phyloP scores from a whole-genome alignment of 768 basidiomycete species.

The Amanita pallidorosea region DNA sequence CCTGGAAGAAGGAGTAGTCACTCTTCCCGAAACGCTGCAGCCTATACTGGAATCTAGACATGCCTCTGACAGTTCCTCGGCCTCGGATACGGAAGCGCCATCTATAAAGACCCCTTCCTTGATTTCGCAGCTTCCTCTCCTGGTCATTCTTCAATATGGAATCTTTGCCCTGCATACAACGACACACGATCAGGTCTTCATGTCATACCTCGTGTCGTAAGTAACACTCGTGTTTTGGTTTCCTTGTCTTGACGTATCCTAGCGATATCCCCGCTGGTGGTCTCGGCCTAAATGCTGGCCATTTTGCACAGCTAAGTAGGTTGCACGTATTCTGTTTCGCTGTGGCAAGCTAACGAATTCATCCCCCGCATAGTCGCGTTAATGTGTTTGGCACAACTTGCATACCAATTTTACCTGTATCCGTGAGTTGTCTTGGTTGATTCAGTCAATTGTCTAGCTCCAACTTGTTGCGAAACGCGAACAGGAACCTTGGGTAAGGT shows the following conservation, averaged over 20 bases:
- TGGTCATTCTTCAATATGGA: conserved; percentile 87
- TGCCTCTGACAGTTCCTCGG: conserved; percentile 17
- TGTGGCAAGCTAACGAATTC: conserved; percentile 2
- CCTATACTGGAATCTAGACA: conserved; percentile 41
- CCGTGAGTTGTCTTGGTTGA: conserved; percentile 42
- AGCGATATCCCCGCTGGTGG: conserved; percentile 84
- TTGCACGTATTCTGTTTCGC: conserved; percentile 5
- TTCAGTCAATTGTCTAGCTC: neutral
- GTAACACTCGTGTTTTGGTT: conserved; percentile 19
- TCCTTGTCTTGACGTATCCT: conserved; percentile 6
- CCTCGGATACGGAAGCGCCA: conserved; percentile 26
- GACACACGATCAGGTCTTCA: conserved; percentile 85
- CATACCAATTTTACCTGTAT: conserved; percentile 86
- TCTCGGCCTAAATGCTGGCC: conserved; percentile 78
- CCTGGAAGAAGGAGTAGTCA: conserved; percentile 21
- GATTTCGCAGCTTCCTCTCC: conserved; percentile 63
- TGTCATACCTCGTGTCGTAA: conserved; percentile 85
- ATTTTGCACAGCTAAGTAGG: conserved; percentile 86
- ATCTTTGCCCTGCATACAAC: conserved; percentile 81
- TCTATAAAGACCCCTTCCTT: conserved; percentile 53
- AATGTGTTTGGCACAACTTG: conserved; percentile 92
- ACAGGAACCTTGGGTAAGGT: conserved; percentile 58
- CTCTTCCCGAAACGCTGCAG: conserved; percentile 28
- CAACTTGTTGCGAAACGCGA: neutral
- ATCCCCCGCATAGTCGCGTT: conserved; percentile 50